Base-by-base conservation (phyloP, 345 rosid species). In the Arabis alpina region DNA sequence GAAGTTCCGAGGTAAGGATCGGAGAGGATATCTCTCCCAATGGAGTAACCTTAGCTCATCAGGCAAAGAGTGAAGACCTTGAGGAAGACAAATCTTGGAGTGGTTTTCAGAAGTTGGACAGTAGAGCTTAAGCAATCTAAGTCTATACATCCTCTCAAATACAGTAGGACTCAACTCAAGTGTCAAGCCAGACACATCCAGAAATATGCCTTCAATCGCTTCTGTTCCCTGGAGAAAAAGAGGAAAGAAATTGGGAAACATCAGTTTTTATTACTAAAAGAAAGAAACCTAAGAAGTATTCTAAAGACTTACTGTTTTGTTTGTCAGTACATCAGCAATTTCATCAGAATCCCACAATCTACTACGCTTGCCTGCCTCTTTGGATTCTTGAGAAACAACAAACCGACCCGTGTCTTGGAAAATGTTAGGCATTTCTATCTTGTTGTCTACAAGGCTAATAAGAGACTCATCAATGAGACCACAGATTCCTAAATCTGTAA, bases 381-480 rank as follows among this genome's bases (percentile, higher is more conserved):
- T 0, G 8, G 59, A 0, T 49, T 65, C 64, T 0, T 55, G 68
- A 8, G 13, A 19, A 67, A 77, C 68, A 61, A 80, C 5, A 19
- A 44, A 62, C 44, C 68, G 14, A 12, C 82, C 82, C 55, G 32
- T 53, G 54, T 77, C 83, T 65, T 75, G 80, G 2, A 77, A 48
- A 61, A 69, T 23, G 45, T 68, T 74, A 2, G 80, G 80, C 70
- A 83, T 77, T 1, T 69, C 23, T 11, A 81, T 16, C 16, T 0
- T 41, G 2, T 61, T 55, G 0, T n/a, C 23, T 4, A 55, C 48
- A 39, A 70, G 41, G 51, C 43, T 41, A 5, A 84, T 39, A 13
- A 84, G 76, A 14, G 76, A 77, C 54, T 76, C 80, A 8, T 82
- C 78, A 5, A 53, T 1, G 1, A 84, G 78, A 66, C 3, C 68